Base-by-base conservation (phyloP, 371 early-diverging fungal genomes). In the Mortierella sp. region DNA sequence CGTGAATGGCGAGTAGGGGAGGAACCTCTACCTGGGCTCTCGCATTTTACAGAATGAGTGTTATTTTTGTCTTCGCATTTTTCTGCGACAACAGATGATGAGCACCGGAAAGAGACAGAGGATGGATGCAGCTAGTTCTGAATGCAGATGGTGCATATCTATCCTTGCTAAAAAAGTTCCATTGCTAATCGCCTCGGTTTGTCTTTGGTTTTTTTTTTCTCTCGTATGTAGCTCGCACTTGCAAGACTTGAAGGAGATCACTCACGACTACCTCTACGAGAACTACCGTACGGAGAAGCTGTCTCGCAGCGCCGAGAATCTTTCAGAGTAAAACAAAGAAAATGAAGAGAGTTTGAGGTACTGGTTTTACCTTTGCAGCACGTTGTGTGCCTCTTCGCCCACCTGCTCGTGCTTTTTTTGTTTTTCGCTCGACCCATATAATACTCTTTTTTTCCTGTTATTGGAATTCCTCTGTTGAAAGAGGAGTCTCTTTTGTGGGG, bases 261-360 rank as follows among this genome's bases (percentile, higher is more conserved):
- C 97, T 27, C 94, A 96, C 79, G 94, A 96, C 79, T 86, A 94
- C 50, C 86, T 97, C 65, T 98, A 98, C 81, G 98, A 98, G 80
- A 93, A 95, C 81, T 98, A 96, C 82, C 95, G 98, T 87, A 94
- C 99, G 47, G 96, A 92, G 82, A 92, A 96, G 86, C 90, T 99
- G 50, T 88, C 89, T 70, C 87, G 89, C 56, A 89, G 84, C 50
- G 88, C 84, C 42, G 86, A 87, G 66, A 84, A 83, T 64, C 67
- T 82, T 32, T 73, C 69, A 43, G 88, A 84, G 81, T 85, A 83
- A 34, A 34, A 34, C 37, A 34, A 34, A 34, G 14, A 34, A 34
- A 34, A 34, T 7, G 14, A 34, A 14, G 37, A 11, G 37, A 14
- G 7, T 34, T 7, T 14, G 14, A 34, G 56, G 59, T 58, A 42